Conservation (phyloP, 2,329 filamentous ascomycete genomes). For the Tolypocladium ophioglossoides region DNA sequence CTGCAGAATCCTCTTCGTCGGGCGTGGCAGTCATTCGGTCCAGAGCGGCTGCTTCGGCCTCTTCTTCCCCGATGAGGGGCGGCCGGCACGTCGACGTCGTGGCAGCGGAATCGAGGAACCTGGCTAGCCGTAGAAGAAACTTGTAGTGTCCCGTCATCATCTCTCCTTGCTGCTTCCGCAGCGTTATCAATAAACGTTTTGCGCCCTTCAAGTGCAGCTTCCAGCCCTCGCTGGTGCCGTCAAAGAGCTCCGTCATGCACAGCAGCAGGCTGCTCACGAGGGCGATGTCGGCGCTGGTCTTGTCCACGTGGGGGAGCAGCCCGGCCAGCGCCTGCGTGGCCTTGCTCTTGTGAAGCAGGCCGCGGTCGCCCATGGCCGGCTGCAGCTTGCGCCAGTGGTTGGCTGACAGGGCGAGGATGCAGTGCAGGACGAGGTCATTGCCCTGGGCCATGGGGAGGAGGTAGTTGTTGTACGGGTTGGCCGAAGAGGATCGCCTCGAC, state of each 20-base stretch:
- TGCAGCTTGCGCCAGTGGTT: constrained; percentile 24
- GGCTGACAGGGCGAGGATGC: constrained; percentile 20
- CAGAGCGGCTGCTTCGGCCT: constrained; percentile 14
- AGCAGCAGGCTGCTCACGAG: constrained; percentile 28
- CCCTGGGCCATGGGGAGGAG: constrained; percentile 21
- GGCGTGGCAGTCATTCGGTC: constrained; percentile 14
- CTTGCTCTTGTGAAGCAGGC: constrained; percentile 19
- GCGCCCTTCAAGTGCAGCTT: constrained; percentile 31
- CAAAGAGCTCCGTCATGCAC: constrained; percentile 31
- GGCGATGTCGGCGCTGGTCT: constrained; percentile 20
- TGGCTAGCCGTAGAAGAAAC: constrained; percentile 22
- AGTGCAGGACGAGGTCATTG: constrained; percentile 21
- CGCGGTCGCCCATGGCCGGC: constrained; percentile 17
- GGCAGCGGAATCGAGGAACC: constrained; percentile 22
- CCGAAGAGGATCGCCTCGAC: constrained; percentile 15
- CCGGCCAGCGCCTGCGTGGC: constrained; percentile 19
- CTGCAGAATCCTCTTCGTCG: constrained; percentile 21
- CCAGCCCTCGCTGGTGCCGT: constrained; percentile 29
- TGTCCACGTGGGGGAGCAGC: constrained; percentile 23
- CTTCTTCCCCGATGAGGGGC: constrained; percentile 21
- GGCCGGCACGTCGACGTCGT: constrained; percentile 23
- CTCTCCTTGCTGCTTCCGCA: constrained; percentile 19
- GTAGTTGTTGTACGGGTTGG: constrained; percentile 21
- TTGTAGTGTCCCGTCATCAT: constrained; percentile 26
- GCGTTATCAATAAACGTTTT: constrained; percentile 23